Percentiles rank a stretch among this genome's conserved stretches.
Conservation (phyloP, 2,329 filamentous ascomycete species). For the Colletotrichum plurivorum region DNA sequence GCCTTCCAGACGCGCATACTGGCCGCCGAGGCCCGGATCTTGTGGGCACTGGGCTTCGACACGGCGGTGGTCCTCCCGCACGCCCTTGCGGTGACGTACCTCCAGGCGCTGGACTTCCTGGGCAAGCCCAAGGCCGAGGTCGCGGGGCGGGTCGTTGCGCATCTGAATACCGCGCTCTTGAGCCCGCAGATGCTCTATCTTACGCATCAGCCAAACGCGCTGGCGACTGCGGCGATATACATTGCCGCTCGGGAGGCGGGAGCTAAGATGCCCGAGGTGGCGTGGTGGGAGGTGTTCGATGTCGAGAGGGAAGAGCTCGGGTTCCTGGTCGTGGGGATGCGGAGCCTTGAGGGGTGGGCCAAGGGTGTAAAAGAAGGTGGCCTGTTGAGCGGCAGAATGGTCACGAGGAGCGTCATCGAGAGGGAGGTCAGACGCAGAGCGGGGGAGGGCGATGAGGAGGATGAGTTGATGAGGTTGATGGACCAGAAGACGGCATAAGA, state of each 20-base stretch:
- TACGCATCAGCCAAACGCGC: constrained; percentile 88
- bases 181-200: constrained; percentile 92
- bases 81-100: constrained; percentile 88
- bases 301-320: constrained; percentile 94
- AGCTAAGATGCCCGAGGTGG: constrained; percentile 83
- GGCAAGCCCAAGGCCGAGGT: constrained; percentile 63
- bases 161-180: constrained; percentile 88
- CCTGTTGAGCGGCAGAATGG: constrained; percentile 65
- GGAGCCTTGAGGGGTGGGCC: constrained; percentile 82
- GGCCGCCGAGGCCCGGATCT: constrained; percentile 81
- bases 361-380: constrained; percentile 67
- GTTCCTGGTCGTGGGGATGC: constrained; percentile 89
- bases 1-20: constrained; percentile 75
- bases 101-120: constrained; percentile 87
- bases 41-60: constrained; percentile 81
- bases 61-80: constrained; percentile 90
- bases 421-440: constrained; percentile 71
- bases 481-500: constrained; percentile 35
- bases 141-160: constrained; percentile 76
- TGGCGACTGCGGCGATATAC: constrained; percentile 93
- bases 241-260: constrained; percentile 84
- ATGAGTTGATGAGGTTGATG: constrained; percentile 56
- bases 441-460: constrained; percentile 57
- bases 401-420: constrained; percentile 72
- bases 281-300: constrained; percentile 99